Conservation (phyloP, 1,284 basidiomycete genomes). For the Ceratobasidium sp. region DNA sequence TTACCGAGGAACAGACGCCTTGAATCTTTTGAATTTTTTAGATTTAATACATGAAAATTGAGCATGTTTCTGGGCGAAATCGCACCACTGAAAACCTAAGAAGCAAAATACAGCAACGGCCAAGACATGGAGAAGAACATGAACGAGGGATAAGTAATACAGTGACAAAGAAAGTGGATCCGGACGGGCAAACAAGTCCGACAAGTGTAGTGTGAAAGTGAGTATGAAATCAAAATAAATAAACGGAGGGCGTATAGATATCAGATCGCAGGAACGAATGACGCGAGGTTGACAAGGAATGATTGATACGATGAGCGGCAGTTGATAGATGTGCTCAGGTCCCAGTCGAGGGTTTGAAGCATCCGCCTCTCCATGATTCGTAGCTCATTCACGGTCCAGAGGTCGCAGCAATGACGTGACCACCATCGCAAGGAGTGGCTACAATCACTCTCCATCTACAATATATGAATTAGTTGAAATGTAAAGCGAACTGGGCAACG, state of each 20-base stretch:
- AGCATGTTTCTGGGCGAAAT: constrained; percentile 3
- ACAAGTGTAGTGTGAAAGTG: neutral
- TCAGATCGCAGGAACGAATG: constrained; percentile 20
- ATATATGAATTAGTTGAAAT: constrained; percentile 3
- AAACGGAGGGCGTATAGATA: constrained; percentile 5
- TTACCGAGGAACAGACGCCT: neutral
- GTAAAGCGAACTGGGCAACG: neutral
- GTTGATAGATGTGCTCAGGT: constrained; percentile 41
- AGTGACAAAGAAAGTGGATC: constrained; percentile 8
- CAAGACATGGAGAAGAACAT: neutral
- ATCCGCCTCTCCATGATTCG: constrained; percentile 31
- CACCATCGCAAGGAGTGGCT: constrained; percentile 38
- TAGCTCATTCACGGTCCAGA: constrained; percentile 25
- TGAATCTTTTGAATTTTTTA: constrained; percentile 23
- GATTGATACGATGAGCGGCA: constrained; percentile 40
- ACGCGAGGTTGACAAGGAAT: constrained; percentile 19
- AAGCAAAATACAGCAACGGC: neutral
- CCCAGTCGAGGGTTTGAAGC: constrained; percentile 41
- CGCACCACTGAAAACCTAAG: neutral
- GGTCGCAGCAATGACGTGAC: constrained; percentile 3
- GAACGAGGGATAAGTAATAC: constrained; percentile 15
- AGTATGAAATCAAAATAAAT: constrained; percentile 13
- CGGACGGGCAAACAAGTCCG: neutral
- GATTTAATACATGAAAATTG: constrained; percentile 32
- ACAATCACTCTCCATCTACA: constrained; percentile 35